These are phyloP conservation scores for Chenopodium quinoa DNA, from an alignment of 148 eudicot species.

Conservation along the genomic window DNA sequence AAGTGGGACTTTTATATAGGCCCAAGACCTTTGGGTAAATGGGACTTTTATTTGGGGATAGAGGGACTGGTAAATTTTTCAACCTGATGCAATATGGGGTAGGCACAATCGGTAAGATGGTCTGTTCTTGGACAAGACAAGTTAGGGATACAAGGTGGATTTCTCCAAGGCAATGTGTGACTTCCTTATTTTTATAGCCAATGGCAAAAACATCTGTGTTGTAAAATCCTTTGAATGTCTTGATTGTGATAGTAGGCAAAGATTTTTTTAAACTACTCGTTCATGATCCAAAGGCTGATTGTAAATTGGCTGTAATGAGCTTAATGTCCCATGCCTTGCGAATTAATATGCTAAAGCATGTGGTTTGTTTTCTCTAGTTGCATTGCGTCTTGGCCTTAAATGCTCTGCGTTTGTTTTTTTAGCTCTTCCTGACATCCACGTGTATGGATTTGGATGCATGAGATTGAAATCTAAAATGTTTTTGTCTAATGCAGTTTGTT, in stretches of 20 bases:
- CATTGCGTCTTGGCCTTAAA: not conserved
- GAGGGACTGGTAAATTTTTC: not conserved
- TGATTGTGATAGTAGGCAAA: no score
- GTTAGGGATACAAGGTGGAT: no score
- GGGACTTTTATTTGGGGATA: no score
- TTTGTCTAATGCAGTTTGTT: constrained; percentile 65
- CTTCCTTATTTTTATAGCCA: no score
- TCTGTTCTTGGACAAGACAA: not conserved
- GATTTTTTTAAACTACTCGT: not conserved
- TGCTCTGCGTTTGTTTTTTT: not conserved
- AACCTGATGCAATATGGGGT: not conserved
- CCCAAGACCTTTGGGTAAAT: no score
- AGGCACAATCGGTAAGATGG: not conserved
- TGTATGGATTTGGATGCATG: not conserved
- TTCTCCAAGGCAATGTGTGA: no score
- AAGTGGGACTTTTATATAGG: no score
- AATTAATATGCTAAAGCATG: not conserved
- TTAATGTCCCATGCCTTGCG: not conserved
- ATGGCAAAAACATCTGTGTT: no score
- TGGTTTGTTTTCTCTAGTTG: not conserved
- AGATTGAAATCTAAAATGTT: not conserved
- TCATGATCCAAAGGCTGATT: not conserved
- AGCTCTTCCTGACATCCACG: not conserved
- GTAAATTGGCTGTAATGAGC: not conserved
- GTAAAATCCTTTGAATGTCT: no score